A percentile compares a stretch with the other conserved stretches of the same genome.
Evolutionary conservation across 1,284 basidiomycete genomes (phyloP).

Genomic region (Trichosporon sp.): DNA sequence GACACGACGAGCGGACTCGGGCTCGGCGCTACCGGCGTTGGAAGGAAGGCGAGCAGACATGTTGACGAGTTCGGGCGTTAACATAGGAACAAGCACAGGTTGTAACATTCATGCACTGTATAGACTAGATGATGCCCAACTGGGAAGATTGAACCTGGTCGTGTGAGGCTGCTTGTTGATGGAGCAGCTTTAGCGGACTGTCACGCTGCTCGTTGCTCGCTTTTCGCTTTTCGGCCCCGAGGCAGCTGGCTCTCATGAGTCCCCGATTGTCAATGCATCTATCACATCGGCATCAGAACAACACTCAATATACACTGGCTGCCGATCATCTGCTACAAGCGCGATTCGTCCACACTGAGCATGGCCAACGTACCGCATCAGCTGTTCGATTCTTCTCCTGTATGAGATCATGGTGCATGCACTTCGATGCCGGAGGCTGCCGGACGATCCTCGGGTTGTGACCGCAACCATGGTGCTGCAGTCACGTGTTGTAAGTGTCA

Average conservation of each 20-base stretch:
- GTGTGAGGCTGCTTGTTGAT: not conserved
- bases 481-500: not conserved
- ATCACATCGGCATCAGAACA: no score
- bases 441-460: not conserved
- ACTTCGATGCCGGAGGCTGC: not conserved
- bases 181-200: no score
- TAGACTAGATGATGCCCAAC: not conserved
- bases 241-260: not conserved
- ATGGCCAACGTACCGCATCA: no score
- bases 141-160: not conserved
- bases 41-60: conserved; percentile 33
- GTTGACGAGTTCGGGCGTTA: conserved; percentile 32
- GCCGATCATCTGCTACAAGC: no score
- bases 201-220: not conserved
- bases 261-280: no score
- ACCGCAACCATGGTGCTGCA: not conserved
- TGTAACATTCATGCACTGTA: conserved; percentile 12
- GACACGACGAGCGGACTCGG: conserved; percentile 31
- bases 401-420: no score
- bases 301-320: no score
- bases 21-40: conserved; percentile 27
- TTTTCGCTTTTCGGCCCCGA: not conserved
- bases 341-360: no score
- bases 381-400: no score
- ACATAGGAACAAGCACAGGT: not conserved